Evolutionary conservation across 306 rosid genomes (phyloP), one percentile per base, ranked within the genome.

Genomic region (Cucurbita moschata): DNA sequence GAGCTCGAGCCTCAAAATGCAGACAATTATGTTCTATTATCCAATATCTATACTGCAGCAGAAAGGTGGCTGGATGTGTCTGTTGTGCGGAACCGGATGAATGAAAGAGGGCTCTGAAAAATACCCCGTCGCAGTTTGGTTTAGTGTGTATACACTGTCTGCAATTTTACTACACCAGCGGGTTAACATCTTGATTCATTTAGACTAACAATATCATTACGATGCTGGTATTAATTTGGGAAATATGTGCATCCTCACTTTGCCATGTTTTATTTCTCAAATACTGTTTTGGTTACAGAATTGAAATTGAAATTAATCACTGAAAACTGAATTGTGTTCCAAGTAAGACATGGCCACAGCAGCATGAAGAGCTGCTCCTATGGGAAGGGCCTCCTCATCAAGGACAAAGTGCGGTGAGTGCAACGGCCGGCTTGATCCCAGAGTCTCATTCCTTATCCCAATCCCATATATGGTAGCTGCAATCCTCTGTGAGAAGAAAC

Each of bases 11-110:
- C 96, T 71, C 78, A 71, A 76, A 89, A 86, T 78, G 81, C 87
- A 47, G 90, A 85, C 44, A 89, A 79, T 69, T 89, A 87, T 71
- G 93, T 91, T 63, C 78, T 87, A 71, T 46, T 89, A 75, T 91
- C 97, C 21, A 79, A 85, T 81, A 91, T 91, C 74, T 86, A 89
- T 71, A 93, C 96, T n/a, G 80, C 87, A 19, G 78, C 84, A 30
- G 86, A 79, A 9, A 82, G 88, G 72, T 90, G 96, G 95, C 46
- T 77, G 68, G 92, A 88, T 81, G 92, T 88, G 81, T 83, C 85
- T 69, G 60, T 67, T 66, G 88, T 91, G 79, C 81, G 97, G 77
- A 75, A 70, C 71, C 88, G 72, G 79, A 89, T 92, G 93, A 80
- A 59, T 38, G 88, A 89, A 77, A 86, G 79, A 62, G 86, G 87